These are phyloP conservation scores for Neurospora intermedia DNA, from an alignment of 495 filamentous ascomycete species.

Conservation along the genomic window DNA sequence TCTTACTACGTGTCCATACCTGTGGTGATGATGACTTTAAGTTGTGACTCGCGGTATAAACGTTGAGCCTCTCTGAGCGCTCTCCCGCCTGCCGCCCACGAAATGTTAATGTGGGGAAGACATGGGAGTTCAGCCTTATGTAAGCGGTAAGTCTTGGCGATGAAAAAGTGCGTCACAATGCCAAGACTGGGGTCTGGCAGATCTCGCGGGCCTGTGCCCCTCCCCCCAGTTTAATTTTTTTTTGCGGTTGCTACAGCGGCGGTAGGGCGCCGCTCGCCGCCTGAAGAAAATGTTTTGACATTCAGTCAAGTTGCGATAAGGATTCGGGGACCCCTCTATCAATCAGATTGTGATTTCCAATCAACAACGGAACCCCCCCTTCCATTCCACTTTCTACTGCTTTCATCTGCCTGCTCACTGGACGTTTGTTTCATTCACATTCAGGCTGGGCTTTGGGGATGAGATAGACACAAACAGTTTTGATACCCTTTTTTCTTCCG, in stretches of 20 bases:
- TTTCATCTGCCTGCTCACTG: background rate
- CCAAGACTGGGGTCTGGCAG: background rate
- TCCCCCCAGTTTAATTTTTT: slow-evolving; percentile 20
- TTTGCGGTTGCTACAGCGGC: background rate
- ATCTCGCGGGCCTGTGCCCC: slow-evolving; percentile 12
- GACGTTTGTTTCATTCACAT: background rate
- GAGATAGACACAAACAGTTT: background rate
- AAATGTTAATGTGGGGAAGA: background rate
- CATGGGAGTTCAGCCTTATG: slow-evolving; percentile 3
- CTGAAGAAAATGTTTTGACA: background rate
- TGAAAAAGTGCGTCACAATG: background rate
- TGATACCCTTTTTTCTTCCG: background rate
- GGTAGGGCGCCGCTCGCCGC: background rate
- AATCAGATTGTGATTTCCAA: background rate
- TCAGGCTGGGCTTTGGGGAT: background rate
- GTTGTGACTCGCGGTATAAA: background rate
- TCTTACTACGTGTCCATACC: background rate
- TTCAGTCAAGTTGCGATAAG: background rate
- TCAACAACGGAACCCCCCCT: background rate
- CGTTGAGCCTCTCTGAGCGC: background rate
- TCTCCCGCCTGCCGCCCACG: background rate
- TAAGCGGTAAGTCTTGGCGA: background rate
- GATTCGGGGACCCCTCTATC: background rate
- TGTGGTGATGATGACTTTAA: background rate
- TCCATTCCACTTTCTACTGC: background rate